Base-by-base conservation (phyloP, 73 alveolate genomes). In the Effrenium voratum region DNA sequence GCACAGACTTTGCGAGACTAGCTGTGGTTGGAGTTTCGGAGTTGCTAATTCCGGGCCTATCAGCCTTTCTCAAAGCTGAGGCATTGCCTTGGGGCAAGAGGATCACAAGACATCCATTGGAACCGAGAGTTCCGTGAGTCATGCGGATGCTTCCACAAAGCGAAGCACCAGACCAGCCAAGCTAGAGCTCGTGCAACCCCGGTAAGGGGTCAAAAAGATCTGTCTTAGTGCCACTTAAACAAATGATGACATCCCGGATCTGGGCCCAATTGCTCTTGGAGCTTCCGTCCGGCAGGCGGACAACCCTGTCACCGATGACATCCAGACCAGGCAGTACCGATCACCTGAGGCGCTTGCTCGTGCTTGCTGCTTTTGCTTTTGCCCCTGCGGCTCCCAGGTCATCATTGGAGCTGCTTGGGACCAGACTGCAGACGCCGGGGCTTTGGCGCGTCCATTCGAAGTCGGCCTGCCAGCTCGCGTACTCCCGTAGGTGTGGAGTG, bases 331-430 rank as follows among this genome's bases (percentile, higher is more conserved):
- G 92, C 99, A 99, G 99, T 99, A 99, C 99, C 79, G 99, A 68
- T 99, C 99, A 55, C 99, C 97, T 41, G 97, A 90, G 97, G 97
- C 88, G 26, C n/a, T n/a, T n/a, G n/a, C n/a, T n/a, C n/a, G n/a
- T n/a, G n/a, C n/a, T n/a, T n/a, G n/a, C n/a, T n/a, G n/a, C n/a
- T n/a, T 75, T 36, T 22, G 50, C 22, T 28, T 38, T 28, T 19
- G 5, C 8, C 68, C 43, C 40, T n/a, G 30, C 52, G 5, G 46
- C 36, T 19, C 5, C 50, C 95, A 99, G 99, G 99, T 99, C 57
- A 99, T 99, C 92, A 97, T 99, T 68, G 99, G 99, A 4, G 99
- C 99, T 40, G 99, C 99, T 49, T 99, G 99, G 98, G 99, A 99
- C 72, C 98, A 99, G 34, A 95, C 99, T 26, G 99, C 99, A 2